Conservation (phyloP, 1,284 basidiomycete species). For the Ceratobasidium sp. region DNA sequence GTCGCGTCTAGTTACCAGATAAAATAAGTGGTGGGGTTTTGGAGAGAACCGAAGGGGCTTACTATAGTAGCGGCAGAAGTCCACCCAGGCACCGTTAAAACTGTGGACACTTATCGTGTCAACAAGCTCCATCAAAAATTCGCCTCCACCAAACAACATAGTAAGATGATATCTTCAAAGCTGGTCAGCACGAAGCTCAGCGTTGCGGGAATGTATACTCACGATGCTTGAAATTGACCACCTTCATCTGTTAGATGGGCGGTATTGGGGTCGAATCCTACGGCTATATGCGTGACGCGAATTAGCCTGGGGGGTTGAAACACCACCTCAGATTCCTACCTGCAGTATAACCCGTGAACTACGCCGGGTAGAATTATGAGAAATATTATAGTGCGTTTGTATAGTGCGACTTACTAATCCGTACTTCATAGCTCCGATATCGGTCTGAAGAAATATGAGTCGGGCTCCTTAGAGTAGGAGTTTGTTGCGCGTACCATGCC, state of each 20-base stretch:
- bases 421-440: conserved; percentile 60
- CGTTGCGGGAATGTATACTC: conserved; percentile 46
- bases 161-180: conserved; percentile 59
- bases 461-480: background rate
- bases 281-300: conserved; percentile 52
- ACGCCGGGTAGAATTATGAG: background rate
- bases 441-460: conserved; percentile 50
- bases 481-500: conserved; percentile 58
- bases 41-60: background rate
- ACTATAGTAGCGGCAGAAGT: conserved; percentile 60
- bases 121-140: conserved; percentile 63
- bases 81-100: conserved; percentile 62
- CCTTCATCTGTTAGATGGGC: conserved; percentile 61
- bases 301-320: background rate
- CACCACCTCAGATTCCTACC: background rate
- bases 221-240: conserved; percentile 58
- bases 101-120: conserved; percentile 60
- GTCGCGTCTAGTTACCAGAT: conserved; percentile 53
- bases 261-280: conserved; percentile 62
- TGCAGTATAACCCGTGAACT: conserved; percentile 59
- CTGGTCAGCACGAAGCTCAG: background rate
- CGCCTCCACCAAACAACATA: conserved; percentile 64
- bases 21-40: background rate
- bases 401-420: conserved; percentile 52
- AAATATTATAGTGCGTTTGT: background rate